phyloP scores from a whole-genome alignment of 78 protist species.

The Chrysochromulina tobinii region DNA sequence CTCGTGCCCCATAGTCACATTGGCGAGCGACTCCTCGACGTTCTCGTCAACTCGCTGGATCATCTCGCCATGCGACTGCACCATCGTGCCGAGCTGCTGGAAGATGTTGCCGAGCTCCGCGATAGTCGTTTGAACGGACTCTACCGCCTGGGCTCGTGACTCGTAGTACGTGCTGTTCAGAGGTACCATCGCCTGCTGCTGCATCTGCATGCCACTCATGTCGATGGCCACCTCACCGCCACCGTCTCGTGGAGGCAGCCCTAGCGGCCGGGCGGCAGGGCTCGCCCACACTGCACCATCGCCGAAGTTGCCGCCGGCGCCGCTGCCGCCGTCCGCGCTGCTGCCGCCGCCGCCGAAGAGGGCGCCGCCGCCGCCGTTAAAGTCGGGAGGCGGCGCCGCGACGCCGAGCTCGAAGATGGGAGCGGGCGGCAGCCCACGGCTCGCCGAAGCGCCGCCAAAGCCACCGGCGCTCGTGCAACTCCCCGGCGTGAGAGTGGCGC shows the following conservation, averaged over 20 bases:
- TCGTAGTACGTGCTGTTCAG: not conserved
- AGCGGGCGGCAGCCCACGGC: no score
- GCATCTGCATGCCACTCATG: not conserved
- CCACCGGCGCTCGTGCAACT: no score
- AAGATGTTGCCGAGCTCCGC: slow-evolving; percentile 51
- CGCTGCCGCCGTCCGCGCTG: not conserved
- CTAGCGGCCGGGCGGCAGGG: not conserved
- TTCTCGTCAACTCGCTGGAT: slow-evolving; percentile 36
- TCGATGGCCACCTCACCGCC: not conserved
- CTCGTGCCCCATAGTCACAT: slow-evolving; percentile 16
- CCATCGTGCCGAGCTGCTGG: slow-evolving; percentile 45
- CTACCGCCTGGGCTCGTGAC: slow-evolving; percentile 36
- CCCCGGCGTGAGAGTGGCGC: no score
- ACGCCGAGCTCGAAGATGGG: not conserved
- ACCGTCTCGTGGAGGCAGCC: not conserved
- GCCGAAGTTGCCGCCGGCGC: not conserved
- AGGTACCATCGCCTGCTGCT: not conserved
- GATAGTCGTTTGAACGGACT: slow-evolving; percentile 40
- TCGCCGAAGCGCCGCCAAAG: no score
- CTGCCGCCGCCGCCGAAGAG: not conserved
- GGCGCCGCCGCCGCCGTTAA: not conserved
- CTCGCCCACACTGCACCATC: not conserved
- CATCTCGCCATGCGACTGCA: slow-evolving; percentile 47
- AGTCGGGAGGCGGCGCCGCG: no score
- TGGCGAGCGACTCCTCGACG: slow-evolving; percentile 22